Evolutionary conservation across 495 filamentous ascomycete species (phyloP).

Genomic region (Penicillium bialowiezense): DNA sequence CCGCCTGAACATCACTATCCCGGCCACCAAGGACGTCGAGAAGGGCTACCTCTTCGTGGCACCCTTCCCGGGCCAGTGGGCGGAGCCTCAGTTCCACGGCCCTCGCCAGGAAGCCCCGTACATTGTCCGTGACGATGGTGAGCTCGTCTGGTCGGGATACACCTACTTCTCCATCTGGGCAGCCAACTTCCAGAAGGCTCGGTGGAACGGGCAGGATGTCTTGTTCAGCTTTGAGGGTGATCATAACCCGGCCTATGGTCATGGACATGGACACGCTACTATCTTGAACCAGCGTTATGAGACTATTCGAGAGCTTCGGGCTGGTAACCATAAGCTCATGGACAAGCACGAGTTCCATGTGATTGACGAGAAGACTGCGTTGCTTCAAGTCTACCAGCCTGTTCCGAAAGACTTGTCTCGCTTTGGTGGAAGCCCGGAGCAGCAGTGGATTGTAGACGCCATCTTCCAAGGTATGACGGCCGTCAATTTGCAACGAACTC

Average conservation of each 20-base stretch:
- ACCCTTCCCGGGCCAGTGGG: conserved; percentile 46
- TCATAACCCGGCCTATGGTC: conserved; percentile 52
- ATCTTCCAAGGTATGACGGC: conserved; percentile 36
- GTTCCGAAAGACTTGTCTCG: conserved; percentile 30
- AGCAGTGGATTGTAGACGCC: conserved; percentile 45
- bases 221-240: conserved; percentile 54
- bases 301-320: conserved; percentile 50
- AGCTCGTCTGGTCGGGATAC: conserved; percentile 56
- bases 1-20: conserved; percentile 55
- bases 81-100: conserved; percentile 38
- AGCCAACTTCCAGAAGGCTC: conserved; percentile 43
- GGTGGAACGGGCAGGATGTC: conserved; percentile 51
- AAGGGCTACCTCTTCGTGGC: conserved; percentile 55
- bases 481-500: neutral
- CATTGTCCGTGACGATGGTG: conserved; percentile 53
- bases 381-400: conserved; percentile 43
- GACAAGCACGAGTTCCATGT: conserved; percentile 56
- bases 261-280: conserved; percentile 51
- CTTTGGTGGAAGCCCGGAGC: conserved; percentile 34
- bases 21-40: conserved; percentile 44
- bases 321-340: conserved; percentile 50
- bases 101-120: conserved; percentile 54
- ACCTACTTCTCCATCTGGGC: conserved; percentile 53
- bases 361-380: conserved; percentile 37
- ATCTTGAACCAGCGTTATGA: conserved; percentile 53